Evolutionary conservation across 164 flowering plant species (phyloP).

Genomic region (Piper betle): DNA sequence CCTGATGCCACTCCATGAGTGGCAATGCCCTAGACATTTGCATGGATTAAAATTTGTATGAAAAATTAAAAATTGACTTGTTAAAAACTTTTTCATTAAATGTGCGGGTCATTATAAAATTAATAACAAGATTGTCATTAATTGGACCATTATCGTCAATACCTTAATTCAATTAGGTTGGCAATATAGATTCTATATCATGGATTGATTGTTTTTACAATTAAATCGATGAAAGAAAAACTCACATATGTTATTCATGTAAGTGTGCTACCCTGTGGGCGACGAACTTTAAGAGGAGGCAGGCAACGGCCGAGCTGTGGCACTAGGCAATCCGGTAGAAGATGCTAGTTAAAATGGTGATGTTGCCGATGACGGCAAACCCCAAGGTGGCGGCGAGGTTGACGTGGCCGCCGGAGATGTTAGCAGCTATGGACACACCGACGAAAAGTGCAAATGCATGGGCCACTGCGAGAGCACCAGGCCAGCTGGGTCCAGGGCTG

Average conservation of each 20-base stretch:
- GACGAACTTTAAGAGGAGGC: constrained; percentile 48
- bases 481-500: constrained; percentile 50
- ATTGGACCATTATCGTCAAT: too few relatives aligned
- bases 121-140: too few relatives aligned
- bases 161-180: too few relatives aligned
- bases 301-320: constrained; percentile 58
- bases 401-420: too few relatives aligned
- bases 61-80: too few relatives aligned
- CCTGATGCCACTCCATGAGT: constrained; percentile 40
- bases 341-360: constrained; percentile 53
- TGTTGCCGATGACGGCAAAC: constrained; percentile 58
- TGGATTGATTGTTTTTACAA: too few relatives aligned
- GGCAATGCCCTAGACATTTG: constrained; percentile 43
- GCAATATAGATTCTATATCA: too few relatives aligned
- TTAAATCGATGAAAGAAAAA: too few relatives aligned
- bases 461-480: constrained; percentile 54
- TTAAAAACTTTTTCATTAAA: constrained; percentile 24
- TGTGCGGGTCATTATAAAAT: too few relatives aligned
- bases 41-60: too few relatives aligned
- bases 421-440: constrained; percentile 62
- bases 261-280: too few relatives aligned
- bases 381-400: constrained; percentile 82
- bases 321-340: constrained; percentile 64
- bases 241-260: too few relatives aligned
- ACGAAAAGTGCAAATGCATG: constrained; percentile 74